Base-by-base conservation (phyloP, 257 asterid species). In the Verbascum thapsus region DNA sequence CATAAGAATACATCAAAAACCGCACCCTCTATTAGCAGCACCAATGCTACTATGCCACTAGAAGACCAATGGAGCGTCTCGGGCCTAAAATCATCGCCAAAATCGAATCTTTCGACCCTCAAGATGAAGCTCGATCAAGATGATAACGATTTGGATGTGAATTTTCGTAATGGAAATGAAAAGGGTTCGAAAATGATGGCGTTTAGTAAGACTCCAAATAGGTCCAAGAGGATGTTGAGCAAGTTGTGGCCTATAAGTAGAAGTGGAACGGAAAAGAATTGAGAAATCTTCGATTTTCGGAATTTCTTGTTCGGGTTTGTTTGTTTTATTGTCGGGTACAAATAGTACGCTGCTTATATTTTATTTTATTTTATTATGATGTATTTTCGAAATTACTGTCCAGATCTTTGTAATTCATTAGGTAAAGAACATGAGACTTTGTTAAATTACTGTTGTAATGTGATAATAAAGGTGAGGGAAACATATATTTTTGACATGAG, bases 41-140 rank as follows among this genome's bases (percentile, higher is more conserved):
- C 74, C 41, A 67, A 47, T 6, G 55, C 66, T 15, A 58, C 62
- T 10, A 44, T 65, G 22, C 76, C 76, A 19, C 64, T 75, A 22
- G 86, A 86, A 38, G 95, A 90, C 43, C 88, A 84, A 54, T 86
- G 95, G 94, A 84, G 91, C 37, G 81, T 78, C 11, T 81, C 90
- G 2, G 85, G 84, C 50, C 69, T 78, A 3, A 84, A 84, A 57
- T 82, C 95, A 1, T 82, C 95, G 0, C 86, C 89, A 15, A 85
- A 80, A 47, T 85, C 91, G 3, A 80, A 79, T 15, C 61, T 84
- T 57, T 77, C 96, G 0, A 85, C 96, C 8, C 77, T 90, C 8
- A 90, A 82, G 64, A 87, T 82, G 96, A 87, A 88, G 83, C 49
- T 85, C 66, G 95, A 86, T 17, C 94, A 87, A 59, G 85, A 79